A percentile compares a stretch with the other conserved stretches of the same genome.
These are phyloP conservation scores for Tolypocladium guangdongense DNA, from an alignment of 2,329 filamentous ascomycete genomes.

Conservation along the genomic window DNA sequence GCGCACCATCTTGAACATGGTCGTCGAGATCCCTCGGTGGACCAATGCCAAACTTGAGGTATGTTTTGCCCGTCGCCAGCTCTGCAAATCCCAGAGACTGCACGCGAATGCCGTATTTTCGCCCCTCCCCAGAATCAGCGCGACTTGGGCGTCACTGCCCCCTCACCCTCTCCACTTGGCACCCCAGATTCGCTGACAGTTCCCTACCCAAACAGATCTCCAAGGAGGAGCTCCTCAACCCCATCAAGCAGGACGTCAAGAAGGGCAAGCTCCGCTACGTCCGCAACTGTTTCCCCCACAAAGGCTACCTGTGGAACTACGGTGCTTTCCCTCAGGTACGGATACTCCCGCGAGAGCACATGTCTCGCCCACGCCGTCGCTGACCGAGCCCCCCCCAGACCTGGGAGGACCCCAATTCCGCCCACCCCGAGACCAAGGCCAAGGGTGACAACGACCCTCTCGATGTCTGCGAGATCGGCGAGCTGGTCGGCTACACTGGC, in stretches of 20 bases:
- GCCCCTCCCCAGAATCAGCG: neutral
- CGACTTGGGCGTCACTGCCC: neutral
- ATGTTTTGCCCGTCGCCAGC: constrained; percentile 19
- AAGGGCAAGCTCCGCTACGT: constrained; percentile 99
- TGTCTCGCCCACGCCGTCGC: neutral
- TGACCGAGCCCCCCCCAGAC: constrained; percentile 45
- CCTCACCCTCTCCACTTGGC: neutral
- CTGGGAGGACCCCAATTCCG: constrained; percentile 94
- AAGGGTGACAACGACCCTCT: constrained; percentile 99
- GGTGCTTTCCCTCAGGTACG: constrained; percentile 94
- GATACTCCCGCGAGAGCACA: constrained; percentile 1
- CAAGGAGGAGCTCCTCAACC: constrained; percentile 97
- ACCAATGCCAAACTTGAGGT: constrained; percentile 99
- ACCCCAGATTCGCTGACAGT: constrained; percentile 11
- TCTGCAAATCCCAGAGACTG: neutral
- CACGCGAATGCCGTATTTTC: neutral
- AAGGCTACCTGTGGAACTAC: constrained; percentile 99
- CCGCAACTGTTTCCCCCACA: constrained; percentile 99
- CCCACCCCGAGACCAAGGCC: constrained; percentile 98
- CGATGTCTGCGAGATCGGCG: constrained; percentile 98
- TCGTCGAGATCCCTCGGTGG: constrained; percentile 99
- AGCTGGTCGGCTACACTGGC: constrained; percentile 89
- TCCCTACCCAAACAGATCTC: constrained; percentile 60
- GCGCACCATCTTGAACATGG: constrained; percentile 95
- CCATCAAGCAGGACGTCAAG: constrained; percentile 99